A percentile compares a stretch with the other conserved stretches of the same genome.
Conservation (phyloP, 345 rosid genomes). For the Nephelium lappaceum region DNA sequence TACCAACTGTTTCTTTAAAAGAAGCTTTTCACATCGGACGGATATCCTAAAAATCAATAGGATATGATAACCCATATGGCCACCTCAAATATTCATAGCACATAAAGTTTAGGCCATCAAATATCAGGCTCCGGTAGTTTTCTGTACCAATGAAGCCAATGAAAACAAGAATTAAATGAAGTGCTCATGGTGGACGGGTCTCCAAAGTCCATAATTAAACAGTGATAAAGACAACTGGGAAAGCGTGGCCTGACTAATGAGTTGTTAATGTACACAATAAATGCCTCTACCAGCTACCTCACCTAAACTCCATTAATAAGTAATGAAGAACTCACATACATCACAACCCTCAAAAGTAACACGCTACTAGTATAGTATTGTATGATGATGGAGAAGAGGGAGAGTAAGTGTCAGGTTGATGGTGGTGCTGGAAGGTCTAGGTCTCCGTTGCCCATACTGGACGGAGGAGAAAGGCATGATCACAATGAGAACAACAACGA, state of each 20-base stretch:
- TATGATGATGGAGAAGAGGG: conserved; percentile 26
- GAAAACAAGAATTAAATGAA: no score
- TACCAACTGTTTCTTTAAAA: no score
- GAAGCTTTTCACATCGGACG: no score
- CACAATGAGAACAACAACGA: conserved; percentile 10
- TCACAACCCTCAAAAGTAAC: not conserved
- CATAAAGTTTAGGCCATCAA: no score
- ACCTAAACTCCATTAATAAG: not conserved
- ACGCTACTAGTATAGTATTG: not conserved
- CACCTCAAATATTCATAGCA: no score
- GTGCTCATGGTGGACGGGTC: no score
- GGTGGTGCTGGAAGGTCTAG: not conserved
- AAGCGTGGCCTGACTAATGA: conserved; percentile 6
- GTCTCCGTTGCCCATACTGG: conserved; percentile 25
- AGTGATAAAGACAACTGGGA: not conserved
- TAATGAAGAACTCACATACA: no score
- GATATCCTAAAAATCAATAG: no score
- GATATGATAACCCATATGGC: no score
- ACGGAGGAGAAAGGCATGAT: conserved; percentile 12
- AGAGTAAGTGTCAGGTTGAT: conserved; percentile 1
- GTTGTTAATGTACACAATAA: conserved; percentile 10
- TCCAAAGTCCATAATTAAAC: not conserved
- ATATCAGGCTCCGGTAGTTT: no score
- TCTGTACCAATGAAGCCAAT: no score
- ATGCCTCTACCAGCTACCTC: not conserved